A percentile compares a stretch with the other conserved stretches of the same genome.
phyloP scores from a whole-genome alignment of 164 flowering plant species.

The Amborella trichopoda region DNA sequence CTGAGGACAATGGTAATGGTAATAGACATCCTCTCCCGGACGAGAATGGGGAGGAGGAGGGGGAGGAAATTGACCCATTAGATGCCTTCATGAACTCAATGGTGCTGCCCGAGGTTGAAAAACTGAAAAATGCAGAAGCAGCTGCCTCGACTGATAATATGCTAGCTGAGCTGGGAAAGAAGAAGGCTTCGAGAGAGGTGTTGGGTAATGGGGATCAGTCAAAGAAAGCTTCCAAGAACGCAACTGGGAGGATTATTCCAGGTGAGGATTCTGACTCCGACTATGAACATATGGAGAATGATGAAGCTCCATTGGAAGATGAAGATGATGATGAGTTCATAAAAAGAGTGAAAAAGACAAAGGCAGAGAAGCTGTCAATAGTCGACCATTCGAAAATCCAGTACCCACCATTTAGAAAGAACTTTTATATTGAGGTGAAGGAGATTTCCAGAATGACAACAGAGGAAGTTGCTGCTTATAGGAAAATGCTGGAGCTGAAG shows the following conservation, averaged over 20 bases:
- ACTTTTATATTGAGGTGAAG: slow-evolving; percentile 87
- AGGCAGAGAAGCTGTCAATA: slow-evolving; percentile 76
- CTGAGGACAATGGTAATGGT: slow-evolving; percentile 18
- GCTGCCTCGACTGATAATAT: slow-evolving; percentile 16
- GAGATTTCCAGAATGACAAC: slow-evolving; percentile 72
- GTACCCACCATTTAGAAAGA: slow-evolving; percentile 66
- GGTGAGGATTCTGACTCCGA: slow-evolving; percentile 90
- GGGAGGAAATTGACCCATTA: slow-evolving; percentile 87
- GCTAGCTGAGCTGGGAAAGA: slow-evolving; percentile 14
- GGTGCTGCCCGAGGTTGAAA: slow-evolving; percentile 92
- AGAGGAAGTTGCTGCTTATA: slow-evolving; percentile 64
- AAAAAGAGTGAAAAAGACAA: slow-evolving; percentile 94
- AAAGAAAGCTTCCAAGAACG: slow-evolving; percentile 28
- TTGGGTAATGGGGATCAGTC: slow-evolving; percentile 20
- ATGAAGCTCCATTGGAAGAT: slow-evolving; percentile 46
- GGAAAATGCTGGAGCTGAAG: slow-evolving; percentile 80
- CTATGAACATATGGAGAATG: slow-evolving; percentile 45
- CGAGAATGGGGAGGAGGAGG: slow-evolving; percentile 58
- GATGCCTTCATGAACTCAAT: slow-evolving; percentile 95
- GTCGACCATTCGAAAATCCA: slow-evolving; percentile 94
- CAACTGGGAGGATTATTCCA: slow-evolving; percentile 73
- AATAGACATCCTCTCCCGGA: slow-evolving; percentile 15
- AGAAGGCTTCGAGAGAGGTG: slow-evolving; percentile 20
- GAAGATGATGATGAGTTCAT: slow-evolving; percentile 96
- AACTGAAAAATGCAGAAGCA: slow-evolving; percentile 24